Evolutionary conservation across 148 eudicot species (phyloP).

Genomic region (Spergularia bocconei): DNA sequence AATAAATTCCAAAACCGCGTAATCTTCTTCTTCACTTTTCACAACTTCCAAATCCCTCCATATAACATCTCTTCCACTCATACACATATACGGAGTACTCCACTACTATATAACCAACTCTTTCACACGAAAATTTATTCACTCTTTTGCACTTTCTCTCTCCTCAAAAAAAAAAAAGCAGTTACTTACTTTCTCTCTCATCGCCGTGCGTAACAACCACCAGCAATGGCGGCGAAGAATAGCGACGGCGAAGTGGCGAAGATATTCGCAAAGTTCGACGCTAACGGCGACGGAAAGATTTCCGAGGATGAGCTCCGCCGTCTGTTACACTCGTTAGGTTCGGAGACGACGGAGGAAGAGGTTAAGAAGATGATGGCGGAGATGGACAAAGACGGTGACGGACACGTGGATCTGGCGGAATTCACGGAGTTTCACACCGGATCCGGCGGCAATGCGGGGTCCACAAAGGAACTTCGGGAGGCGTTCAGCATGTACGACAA

Average conservation of each 20-base stretch:
- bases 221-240: conserved; percentile 26
- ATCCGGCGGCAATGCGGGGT: conserved; percentile 33
- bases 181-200: not conserved
- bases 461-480: conserved; percentile 46
- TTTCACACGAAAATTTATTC: not conserved
- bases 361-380: conserved; percentile 58
- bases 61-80: not conserved
- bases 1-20: conserved; percentile 25
- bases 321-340: conserved; percentile 52
- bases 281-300: conserved; percentile 75
- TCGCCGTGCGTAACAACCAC: not conserved
- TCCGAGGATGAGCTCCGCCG: conserved; percentile 46
- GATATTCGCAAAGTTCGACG: conserved; percentile 67
- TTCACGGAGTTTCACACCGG: conserved; percentile 57
- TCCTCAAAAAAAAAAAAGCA: not conserved
- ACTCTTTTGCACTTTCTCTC: not conserved
- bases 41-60: too few relatives aligned
- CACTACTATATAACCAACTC: conserved; percentile 11
- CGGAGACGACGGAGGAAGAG: conserved; percentile 52
- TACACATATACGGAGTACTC: not conserved
- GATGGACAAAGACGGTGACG: conserved; percentile 79
- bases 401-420: conserved; percentile 60
- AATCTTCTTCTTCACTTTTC: too few relatives aligned
- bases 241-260: conserved; percentile 31
- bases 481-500: conserved; percentile 66